A percentile compares a stretch with the other conserved stretches of the same genome.
phyloP scores from a whole-genome alignment of 2,329 filamentous ascomycete species.

The Pseudogymnoascus sp. region DNA sequence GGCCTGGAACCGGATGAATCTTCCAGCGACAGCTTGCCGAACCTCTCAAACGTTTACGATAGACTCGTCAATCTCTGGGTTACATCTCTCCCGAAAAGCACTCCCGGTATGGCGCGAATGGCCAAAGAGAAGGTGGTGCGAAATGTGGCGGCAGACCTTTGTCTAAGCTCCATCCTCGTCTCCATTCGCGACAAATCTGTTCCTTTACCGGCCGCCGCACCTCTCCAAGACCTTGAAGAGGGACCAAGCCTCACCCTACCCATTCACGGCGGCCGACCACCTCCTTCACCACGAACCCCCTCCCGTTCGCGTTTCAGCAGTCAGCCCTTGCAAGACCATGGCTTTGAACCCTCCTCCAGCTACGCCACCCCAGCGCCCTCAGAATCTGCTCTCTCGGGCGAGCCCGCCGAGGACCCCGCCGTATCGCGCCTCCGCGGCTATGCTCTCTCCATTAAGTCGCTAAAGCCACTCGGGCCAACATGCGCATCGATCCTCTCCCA shows the following conservation, averaged over 20 bases:
- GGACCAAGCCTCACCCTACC: background rate
- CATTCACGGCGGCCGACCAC: background rate
- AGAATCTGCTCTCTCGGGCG: conserved; percentile 20
- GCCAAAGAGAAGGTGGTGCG: conserved; percentile 24
- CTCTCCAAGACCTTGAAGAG: background rate
- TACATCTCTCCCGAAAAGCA: conserved; percentile 19
- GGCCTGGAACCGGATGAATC: background rate
- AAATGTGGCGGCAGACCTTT: conserved; percentile 24
- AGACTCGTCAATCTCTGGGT: conserved; percentile 25
- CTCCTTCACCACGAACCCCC: background rate
- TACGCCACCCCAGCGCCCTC: conserved; percentile 23
- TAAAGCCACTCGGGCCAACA: conserved; percentile 18
- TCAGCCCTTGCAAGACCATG: conserved; percentile 6
- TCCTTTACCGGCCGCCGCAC: background rate
- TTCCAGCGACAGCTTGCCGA: background rate
- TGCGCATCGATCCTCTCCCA: conserved; percentile 27
- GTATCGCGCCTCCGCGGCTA: conserved; percentile 31
- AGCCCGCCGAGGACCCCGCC: conserved; percentile 24
- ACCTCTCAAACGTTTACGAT: conserved; percentile 24
- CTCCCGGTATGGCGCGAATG: conserved; percentile 20
- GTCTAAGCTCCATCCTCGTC: conserved; percentile 23
- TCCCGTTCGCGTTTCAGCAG: conserved; percentile 18
- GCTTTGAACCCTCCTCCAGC: conserved; percentile 14
- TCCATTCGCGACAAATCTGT: conserved; percentile 15
- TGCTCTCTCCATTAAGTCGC: conserved; percentile 24